phyloP scores from a whole-genome alignment of 192 early-diverging fungal genomes.

The Linnemannia exigua region DNA sequence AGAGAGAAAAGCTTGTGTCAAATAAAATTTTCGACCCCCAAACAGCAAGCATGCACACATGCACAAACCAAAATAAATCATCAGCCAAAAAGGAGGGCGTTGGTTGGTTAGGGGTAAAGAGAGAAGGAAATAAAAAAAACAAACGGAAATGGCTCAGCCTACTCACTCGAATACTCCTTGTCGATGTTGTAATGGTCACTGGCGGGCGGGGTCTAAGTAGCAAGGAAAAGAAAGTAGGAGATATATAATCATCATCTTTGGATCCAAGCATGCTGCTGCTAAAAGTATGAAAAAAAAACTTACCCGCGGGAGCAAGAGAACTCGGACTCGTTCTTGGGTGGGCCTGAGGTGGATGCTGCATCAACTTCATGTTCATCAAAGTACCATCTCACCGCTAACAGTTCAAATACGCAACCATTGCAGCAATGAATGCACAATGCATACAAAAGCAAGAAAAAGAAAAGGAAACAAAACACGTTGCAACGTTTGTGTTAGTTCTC shows the following conservation, averaged over 20 bases:
- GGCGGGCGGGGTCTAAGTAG: not conserved
- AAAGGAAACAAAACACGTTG: no score
- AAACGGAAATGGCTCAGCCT: not conserved
- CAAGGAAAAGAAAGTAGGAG: not conserved
- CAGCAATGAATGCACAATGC: no score
- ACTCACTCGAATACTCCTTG: constrained; percentile 9
- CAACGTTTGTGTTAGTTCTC: not conserved
- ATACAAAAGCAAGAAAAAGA: no score
- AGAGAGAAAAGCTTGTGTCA: not conserved
- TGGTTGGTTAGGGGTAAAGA: not conserved
- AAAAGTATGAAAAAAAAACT: not conserved
- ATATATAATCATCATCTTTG: not conserved
- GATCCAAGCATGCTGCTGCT: not conserved
- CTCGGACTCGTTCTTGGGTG: not conserved
- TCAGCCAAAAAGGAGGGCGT: not conserved
- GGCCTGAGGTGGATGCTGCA: not conserved
- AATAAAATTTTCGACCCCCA: not conserved
- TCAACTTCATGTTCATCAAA: not conserved
- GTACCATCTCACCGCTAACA: not conserved
- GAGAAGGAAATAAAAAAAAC: not conserved
- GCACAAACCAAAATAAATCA: not conserved
- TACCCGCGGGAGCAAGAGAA: not conserved
- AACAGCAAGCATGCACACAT: not conserved
- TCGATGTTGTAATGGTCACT: not conserved
- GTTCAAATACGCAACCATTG: not conserved